A percentile compares a stretch with the other conserved stretches of the same genome.
Conservation (phyloP, 208 protist species). For the Leishmania mexicana region DNA sequence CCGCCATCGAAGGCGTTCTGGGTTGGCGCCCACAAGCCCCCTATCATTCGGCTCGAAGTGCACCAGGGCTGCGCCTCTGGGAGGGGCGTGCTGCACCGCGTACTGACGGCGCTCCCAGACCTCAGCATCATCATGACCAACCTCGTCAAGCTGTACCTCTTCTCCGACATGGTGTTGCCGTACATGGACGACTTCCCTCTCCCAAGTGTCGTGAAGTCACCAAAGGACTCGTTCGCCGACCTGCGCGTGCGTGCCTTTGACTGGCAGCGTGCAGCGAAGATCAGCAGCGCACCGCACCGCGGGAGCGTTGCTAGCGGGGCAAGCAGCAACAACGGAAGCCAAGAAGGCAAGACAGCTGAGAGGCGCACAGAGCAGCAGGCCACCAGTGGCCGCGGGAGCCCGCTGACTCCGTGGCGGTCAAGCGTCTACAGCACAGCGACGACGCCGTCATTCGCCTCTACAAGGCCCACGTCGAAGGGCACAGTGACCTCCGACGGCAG, state of each 20-base stretch:
- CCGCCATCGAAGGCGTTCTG: slow-evolving; percentile 89
- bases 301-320: background rate
- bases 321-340: background rate
- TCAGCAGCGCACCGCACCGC: slow-evolving; percentile 30
- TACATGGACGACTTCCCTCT: slow-evolving; percentile 89
- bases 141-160: slow-evolving; percentile 72
- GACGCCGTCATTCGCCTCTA: no score
- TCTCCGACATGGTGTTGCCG: slow-evolving; percentile 80
- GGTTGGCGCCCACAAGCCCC: slow-evolving; percentile 70
- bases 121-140: slow-evolving; percentile 68
- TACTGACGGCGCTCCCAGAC: slow-evolving; percentile 79
- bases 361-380: background rate
- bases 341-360: background rate
- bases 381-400: no score
- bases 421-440: background rate
- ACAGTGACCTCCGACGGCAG: background rate
- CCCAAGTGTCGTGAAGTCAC: slow-evolving; percentile 68
- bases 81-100: slow-evolving; percentile 68
- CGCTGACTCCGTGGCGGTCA: no score
- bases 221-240: slow-evolving; percentile 27
- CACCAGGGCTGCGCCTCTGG: slow-evolving; percentile 58
- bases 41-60: slow-evolving; percentile 58
- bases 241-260: slow-evolving; percentile 63
- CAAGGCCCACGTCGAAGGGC: background rate
- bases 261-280: slow-evolving; percentile 49